Evolutionary conservation across 495 filamentous ascomycete genomes (phyloP).

Genomic region (Aspergillus mulundensis): DNA sequence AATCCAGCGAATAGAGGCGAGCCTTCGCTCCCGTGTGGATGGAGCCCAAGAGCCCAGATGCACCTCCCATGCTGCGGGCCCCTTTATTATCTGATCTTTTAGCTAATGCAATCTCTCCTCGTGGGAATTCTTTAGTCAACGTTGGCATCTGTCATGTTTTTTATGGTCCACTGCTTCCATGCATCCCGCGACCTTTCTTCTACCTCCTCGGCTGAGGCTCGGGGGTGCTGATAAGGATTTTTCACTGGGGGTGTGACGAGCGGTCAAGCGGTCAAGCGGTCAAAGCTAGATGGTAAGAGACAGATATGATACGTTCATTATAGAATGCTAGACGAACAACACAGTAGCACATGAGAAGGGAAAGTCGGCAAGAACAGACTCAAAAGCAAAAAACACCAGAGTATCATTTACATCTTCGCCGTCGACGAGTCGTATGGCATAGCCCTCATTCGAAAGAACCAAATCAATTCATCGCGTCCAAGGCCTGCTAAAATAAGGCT

Average conservation of each 20-base stretch:
- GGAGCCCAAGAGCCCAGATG: conserved; percentile 13
- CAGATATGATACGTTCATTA: conserved; percentile 11
- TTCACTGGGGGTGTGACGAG: too few species aligned
- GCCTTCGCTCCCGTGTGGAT: conserved; percentile 11
- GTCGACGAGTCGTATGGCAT: conserved; percentile 29
- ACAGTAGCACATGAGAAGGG: conserved; percentile 15
- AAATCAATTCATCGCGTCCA: conserved; percentile 31
- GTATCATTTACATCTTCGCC: conserved; percentile 49
- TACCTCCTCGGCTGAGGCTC: not conserved
- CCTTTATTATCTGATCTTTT: conserved; percentile 25
- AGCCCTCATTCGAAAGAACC: conserved; percentile 18
- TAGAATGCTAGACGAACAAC: conserved; percentile 9
- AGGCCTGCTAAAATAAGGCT: conserved; percentile 31
- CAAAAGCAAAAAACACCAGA: conserved; percentile 35
- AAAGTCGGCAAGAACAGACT: conserved; percentile 30
- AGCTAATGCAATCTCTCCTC: not conserved
- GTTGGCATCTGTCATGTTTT: not conserved
- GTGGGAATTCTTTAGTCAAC: not conserved
- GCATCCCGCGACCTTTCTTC: not conserved
- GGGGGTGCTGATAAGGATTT: not conserved
- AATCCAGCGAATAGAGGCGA: conserved; percentile 15
- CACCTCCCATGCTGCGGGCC: conserved; percentile 14
- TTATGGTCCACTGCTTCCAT: conserved; percentile 1
- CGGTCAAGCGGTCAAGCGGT: too few species aligned
- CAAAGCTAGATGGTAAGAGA: not conserved